These are phyloP conservation scores for Pistacia atlantica DNA, from an alignment of 345 rosid species.

Conservation along the genomic window DNA sequence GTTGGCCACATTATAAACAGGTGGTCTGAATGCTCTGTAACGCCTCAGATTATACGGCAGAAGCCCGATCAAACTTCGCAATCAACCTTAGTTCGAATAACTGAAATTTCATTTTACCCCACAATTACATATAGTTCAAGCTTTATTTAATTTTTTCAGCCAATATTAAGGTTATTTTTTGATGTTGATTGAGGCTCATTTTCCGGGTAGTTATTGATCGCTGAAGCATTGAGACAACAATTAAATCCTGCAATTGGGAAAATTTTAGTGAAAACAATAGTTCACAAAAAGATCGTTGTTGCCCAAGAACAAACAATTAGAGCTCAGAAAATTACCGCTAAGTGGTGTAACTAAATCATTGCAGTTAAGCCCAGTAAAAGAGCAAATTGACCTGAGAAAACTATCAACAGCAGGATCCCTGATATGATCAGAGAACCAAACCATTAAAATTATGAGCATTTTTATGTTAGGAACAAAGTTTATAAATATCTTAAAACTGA, in stretches of 20 bases:
- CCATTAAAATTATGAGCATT: background rate
- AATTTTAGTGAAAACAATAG: background rate
- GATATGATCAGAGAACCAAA: background rate
- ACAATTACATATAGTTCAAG: too few species aligned
- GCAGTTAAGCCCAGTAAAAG: slow-evolving; percentile 62
- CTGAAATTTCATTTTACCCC: slow-evolving; percentile 35
- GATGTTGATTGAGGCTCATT: slow-evolving; percentile 81
- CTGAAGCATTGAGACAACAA: slow-evolving; percentile 79
- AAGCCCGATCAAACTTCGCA: slow-evolving; percentile 67
- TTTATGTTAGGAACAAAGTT: background rate
- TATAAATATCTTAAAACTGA: background rate
- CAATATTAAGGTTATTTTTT: slow-evolving; percentile 31
- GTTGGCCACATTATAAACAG: slow-evolving; percentile 70
- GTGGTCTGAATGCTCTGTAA: slow-evolving; percentile 61
- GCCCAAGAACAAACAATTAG: background rate
- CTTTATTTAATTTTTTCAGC: too few species aligned
- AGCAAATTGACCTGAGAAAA: slow-evolving; percentile 57
- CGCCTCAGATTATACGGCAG: slow-evolving; percentile 46
- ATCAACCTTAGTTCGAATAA: slow-evolving; percentile 57
- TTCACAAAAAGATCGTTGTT: background rate
- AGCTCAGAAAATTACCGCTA: slow-evolving; percentile 51
- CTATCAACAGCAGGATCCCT: slow-evolving; percentile 43
- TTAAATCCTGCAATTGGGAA: slow-evolving; percentile 51
- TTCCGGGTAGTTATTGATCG: slow-evolving; percentile 45
- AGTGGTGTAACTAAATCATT: slow-evolving; percentile 59